These are phyloP conservation scores for Nigrospora osmanthi DNA, from an alignment of 2,329 filamentous ascomycete genomes.

Conservation along the genomic window DNA sequence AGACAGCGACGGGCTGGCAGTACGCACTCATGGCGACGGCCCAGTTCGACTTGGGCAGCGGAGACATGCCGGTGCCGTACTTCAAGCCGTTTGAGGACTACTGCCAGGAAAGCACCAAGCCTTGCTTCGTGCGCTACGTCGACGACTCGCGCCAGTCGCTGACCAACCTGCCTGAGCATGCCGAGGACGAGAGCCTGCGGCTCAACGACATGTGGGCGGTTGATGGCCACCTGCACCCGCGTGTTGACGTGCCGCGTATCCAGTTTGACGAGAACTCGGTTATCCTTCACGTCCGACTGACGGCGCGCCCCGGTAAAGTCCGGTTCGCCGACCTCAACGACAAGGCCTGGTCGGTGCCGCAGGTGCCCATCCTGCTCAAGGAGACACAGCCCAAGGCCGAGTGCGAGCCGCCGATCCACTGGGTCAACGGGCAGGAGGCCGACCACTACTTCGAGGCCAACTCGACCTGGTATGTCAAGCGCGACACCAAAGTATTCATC, in stretches of 20 bases:
- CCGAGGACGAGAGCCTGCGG: background rate
- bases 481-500: slow-evolving; percentile 1
- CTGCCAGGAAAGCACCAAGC: slow-evolving; percentile 1
- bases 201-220: background rate
- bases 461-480: slow-evolving; percentile 1
- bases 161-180: background rate
- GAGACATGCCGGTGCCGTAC: background rate
- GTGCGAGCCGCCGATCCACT: background rate
- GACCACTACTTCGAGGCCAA: background rate
- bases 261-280: background rate
- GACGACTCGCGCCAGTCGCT: background rate
- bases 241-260: background rate
- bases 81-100: background rate
- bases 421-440: background rate
- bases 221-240: background rate
- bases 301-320: background rate
- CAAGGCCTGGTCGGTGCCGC: background rate
- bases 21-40: slow-evolving; percentile 1
- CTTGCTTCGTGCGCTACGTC: slow-evolving; percentile 1
- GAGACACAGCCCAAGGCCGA: background rate
- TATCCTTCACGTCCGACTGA: background rate
- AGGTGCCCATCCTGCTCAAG: background rate
- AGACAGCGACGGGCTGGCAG: background rate
- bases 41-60: background rate
- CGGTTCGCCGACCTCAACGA: slow-evolving; percentile 1